phyloP scores from a whole-genome alignment of 805 yeast species.

The Teunomyces atbi region DNA sequence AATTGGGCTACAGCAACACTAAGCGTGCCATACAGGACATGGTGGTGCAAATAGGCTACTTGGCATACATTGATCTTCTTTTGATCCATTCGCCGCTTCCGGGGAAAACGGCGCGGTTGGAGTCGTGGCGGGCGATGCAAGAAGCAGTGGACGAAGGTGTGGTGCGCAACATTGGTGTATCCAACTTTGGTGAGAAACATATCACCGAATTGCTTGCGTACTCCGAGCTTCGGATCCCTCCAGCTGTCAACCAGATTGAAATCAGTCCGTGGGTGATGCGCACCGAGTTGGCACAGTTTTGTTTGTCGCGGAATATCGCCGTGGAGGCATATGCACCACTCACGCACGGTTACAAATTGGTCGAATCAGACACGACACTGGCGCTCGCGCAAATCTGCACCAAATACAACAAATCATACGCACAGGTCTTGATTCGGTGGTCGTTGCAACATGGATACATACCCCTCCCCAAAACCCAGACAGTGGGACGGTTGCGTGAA shows the following conservation, averaged over 20 bases:
- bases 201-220: constrained; percentile 51
- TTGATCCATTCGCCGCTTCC: constrained; percentile 61
- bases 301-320: constrained; percentile 22
- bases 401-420: constrained; percentile 40
- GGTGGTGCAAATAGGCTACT: constrained; percentile 45
- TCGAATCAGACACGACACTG: constrained; percentile 21
- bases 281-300: constrained; percentile 32
- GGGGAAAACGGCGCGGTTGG: constrained; percentile 41
- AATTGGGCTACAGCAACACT: constrained; percentile 36
- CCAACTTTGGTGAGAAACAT: constrained; percentile 60
- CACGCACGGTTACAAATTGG: constrained; percentile 32
- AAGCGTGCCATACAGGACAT: constrained; percentile 57
- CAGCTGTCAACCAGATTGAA: constrained; percentile 52
- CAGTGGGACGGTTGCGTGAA: constrained; percentile 19
- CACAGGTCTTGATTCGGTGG: constrained; percentile 51
- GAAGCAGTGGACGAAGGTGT: constrained; percentile 51
- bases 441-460: constrained; percentile 46
- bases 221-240: constrained; percentile 41
- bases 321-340: constrained; percentile 41
- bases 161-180: constrained; percentile 58
- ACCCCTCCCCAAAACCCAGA: constrained; percentile 34
- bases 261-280: constrained; percentile 49
- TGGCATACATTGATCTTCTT: constrained; percentile 71
- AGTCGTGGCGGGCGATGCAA: constrained; percentile 55
- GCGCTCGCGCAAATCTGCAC: constrained; percentile 27